A percentile compares a stretch with the other conserved stretches of the same genome.
These are phyloP conservation scores for Claviceps monticola DNA, from an alignment of 2,329 filamentous ascomycete species.

Conservation along the genomic window DNA sequence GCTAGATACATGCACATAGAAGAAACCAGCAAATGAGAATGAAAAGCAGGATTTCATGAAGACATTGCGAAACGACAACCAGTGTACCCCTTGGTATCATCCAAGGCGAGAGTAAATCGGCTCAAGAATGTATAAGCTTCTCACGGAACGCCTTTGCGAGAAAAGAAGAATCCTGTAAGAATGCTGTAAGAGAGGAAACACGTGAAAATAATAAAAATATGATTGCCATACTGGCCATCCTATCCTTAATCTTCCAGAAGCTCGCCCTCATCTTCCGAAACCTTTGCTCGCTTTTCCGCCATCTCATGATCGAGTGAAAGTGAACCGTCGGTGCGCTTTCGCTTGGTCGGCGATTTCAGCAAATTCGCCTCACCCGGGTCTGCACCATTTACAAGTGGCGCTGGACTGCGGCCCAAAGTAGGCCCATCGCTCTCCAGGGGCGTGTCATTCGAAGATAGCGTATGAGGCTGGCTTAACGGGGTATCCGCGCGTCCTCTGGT, in stretches of 20 bases:
- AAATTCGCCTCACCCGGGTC: constrained; percentile 11
- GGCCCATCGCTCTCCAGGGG: constrained; percentile 32
- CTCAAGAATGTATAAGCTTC: not conserved
- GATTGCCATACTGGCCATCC: not conserved
- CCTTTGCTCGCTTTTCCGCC: constrained; percentile 29
- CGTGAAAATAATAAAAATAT: not conserved
- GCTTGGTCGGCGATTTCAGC: constrained; percentile 25
- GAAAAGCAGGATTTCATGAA: not conserved
- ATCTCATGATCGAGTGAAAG: constrained; percentile 19
- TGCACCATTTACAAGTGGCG: constrained; percentile 24
- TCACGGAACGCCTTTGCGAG: not conserved
- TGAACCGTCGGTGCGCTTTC: constrained; percentile 26
- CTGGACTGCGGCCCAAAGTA: constrained; percentile 39
- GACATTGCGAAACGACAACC: not conserved
- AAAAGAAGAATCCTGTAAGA: not conserved
- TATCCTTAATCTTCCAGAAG: constrained; percentile 21
- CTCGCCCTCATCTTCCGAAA: constrained; percentile 36
- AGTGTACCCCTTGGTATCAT: not conserved
- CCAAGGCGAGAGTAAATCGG: not conserved
- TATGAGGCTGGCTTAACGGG: constrained; percentile 26
- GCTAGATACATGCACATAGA: not conserved
- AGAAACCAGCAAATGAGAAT: not conserved
- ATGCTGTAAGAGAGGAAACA: not conserved
- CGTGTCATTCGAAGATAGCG: constrained; percentile 34
- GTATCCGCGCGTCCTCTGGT: constrained; percentile 37